Evolutionary conservation across 495 filamentous ascomycete species (phyloP).

Genomic region (Hapsidospora chrysogenum): DNA sequence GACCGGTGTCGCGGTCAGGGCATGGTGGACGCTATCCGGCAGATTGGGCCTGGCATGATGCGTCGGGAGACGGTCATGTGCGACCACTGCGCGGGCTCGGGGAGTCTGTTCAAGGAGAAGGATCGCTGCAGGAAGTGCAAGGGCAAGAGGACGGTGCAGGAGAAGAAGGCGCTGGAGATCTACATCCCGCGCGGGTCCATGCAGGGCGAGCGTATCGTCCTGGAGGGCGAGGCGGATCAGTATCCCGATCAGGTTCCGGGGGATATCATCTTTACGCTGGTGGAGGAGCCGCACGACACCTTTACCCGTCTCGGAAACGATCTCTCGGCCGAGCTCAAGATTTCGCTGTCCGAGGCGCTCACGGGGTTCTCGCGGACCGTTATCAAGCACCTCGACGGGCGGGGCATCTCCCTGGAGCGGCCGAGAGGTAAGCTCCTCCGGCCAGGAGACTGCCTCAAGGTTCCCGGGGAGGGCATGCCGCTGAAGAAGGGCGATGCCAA

Average conservation of each 20-base stretch:
- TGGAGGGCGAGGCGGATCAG: constrained; percentile 93
- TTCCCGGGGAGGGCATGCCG: constrained; percentile 87
- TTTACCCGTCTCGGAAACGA: constrained; percentile 76
- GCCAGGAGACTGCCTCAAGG: constrained; percentile 68
- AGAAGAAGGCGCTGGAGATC: constrained; percentile 86
- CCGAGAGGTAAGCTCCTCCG: constrained; percentile 57
- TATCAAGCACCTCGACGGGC: constrained; percentile 81
- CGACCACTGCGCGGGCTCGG: constrained; percentile 62
- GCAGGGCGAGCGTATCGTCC: constrained; percentile 76
- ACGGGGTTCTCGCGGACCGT: constrained; percentile 83
- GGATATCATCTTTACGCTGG: constrained; percentile 76
- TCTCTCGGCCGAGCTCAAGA: constrained; percentile 57
- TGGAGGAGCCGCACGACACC: constrained; percentile 61
- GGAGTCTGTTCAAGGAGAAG: constrained; percentile 77
- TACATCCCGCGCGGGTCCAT: constrained; percentile 85
- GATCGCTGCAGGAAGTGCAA: constrained; percentile 98
- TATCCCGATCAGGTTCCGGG: constrained; percentile 80
- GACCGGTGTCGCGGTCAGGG: constrained; percentile 67
- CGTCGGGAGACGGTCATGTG: constrained; percentile 60
- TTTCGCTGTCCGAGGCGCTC: constrained; percentile 72
- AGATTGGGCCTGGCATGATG: constrained; percentile 66
- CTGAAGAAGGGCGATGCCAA: constrained; percentile 64
- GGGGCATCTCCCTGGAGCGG: constrained; percentile 70
- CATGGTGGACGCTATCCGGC: constrained; percentile 49
- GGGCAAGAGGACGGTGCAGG: constrained; percentile 60